Percentiles rank a stretch among this genome's conserved stretches.
Conservation (phyloP, 805 yeast genomes). For the Yamadazyma laniorum region DNA sequence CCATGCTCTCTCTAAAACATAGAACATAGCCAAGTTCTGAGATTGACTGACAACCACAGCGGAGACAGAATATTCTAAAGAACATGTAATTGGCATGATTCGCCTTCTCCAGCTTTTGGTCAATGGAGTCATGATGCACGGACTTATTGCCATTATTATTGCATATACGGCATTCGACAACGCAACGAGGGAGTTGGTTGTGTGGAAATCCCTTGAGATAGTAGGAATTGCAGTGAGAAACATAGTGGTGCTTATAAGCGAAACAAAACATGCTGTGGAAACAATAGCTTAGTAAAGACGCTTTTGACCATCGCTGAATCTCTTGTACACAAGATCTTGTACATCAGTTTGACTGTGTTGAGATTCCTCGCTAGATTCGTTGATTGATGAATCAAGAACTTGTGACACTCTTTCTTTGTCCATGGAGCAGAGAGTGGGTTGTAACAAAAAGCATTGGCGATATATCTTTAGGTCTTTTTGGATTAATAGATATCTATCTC, state of each 20-base stretch:
- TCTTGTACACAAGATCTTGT: too few relatives aligned
- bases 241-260: constrained; percentile 43
- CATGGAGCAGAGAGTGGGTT: too few relatives aligned
- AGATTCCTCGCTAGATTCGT: too few relatives aligned
- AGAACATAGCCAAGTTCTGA: constrained; percentile 50
- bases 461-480: too few relatives aligned
- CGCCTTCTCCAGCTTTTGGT: constrained; percentile 50
- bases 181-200: constrained; percentile 45
- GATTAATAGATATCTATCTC: too few relatives aligned
- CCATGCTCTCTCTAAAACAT: constrained; percentile 47
- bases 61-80: constrained; percentile 21
- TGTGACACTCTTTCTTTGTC: too few relatives aligned
- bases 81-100: constrained; percentile 38
- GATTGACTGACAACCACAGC: constrained; percentile 39
- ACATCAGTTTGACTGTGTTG: too few relatives aligned
- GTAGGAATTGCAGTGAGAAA: constrained; percentile 50
- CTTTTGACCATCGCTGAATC: too few relatives aligned
- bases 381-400: too few relatives aligned
- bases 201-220: constrained; percentile 44
- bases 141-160: constrained; percentile 50
- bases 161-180: constrained; percentile 48
- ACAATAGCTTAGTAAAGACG: too few relatives aligned
- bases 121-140: constrained; percentile 46
- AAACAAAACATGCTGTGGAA: too few relatives aligned
- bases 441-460: too few relatives aligned